These are phyloP conservation scores for carrot (Daucus carota) DNA, from an alignment of 129 eudicot genomes.

Conservation along the genomic window DNA sequence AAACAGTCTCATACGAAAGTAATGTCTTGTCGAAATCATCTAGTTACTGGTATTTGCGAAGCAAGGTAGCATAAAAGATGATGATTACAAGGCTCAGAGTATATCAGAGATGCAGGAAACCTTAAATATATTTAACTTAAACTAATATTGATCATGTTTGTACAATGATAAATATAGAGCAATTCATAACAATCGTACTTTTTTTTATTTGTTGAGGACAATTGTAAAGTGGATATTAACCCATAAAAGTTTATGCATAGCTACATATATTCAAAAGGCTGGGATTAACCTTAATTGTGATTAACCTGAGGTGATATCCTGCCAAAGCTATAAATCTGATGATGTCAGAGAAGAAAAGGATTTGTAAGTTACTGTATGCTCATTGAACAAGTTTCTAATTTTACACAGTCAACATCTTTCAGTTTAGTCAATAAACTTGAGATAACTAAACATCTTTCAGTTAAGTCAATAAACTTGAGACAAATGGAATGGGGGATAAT, in stretches of 20 bases:
- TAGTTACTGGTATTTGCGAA: not conserved
- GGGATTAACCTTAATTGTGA: not conserved
- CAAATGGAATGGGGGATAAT: not conserved
- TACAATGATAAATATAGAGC: not conserved
- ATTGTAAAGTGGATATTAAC: not conserved
- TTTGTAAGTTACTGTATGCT: not conserved
- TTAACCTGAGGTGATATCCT: not conserved
- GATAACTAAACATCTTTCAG: not conserved
- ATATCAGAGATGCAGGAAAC: not conserved
- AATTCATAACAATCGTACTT: not conserved
- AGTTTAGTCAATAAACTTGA: not conserved
- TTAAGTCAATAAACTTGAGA: not conserved
- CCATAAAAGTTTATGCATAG: not conserved
- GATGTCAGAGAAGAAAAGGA: not conserved
- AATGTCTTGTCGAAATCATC: not conserved
- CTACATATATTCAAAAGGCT: not conserved
- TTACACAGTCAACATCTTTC: not conserved
- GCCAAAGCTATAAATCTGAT: not conserved
- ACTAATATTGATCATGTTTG: not conserved
- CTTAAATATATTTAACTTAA: too few species aligned
- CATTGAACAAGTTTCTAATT: not conserved
- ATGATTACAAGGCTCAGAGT: not conserved
- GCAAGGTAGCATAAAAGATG: not conserved
- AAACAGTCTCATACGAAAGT: too few species aligned
- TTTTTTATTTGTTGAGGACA: not conserved